Evolutionary conservation across 192 early-diverging fungal genomes (phyloP), one percentile per base, ranked within the genome.

Genomic region (Coemansia sp.): DNA sequence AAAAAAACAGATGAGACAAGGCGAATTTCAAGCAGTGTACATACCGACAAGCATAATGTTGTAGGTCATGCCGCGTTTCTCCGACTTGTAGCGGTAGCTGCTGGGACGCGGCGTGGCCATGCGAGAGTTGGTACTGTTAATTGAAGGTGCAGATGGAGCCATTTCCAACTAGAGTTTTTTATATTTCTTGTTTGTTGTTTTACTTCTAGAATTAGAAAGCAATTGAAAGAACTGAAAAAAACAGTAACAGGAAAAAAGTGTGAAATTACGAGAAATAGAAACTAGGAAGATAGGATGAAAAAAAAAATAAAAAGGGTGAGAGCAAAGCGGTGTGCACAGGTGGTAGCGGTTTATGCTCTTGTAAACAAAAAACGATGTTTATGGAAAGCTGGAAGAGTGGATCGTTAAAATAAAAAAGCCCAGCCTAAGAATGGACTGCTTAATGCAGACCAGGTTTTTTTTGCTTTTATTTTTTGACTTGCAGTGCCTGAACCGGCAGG

Each of bases 11-110:
- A 45, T 45, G 42, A 16, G 16, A 11, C 7, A 14, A 7, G 16
- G 16, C 10, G 16, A 45, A 7, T 45, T 45, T 14, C 8, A 45
- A 45, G 42, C 42, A 4, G 52, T 20, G 1, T 30, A 55, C 90
- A 73, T 86, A 93, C 95, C 96, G 73, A 93, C 95, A 68, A 96
- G 93, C 94, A 99, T 98, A 64, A 99, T 82, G 82, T 94, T 97
- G 85, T 98, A 96, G 83, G 89, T 89, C 81, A 99, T 90, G 76
- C 95, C 96, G 70, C 95, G 95, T 84, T 96, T 97, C 65, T 91
- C 90, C 60, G 93, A 95, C 86, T 97, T 97, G 86, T 93, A 84
- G 64, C 94, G 84, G 67, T 86, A 85, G 68, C 85, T 82, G 56
- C 76, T 82, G 48, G 83, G 83, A 22, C 83, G 83, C 51, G 83